Base-by-base conservation (phyloP, 1,284 basidiomycete species). In the Golubevia sp. region DNA sequence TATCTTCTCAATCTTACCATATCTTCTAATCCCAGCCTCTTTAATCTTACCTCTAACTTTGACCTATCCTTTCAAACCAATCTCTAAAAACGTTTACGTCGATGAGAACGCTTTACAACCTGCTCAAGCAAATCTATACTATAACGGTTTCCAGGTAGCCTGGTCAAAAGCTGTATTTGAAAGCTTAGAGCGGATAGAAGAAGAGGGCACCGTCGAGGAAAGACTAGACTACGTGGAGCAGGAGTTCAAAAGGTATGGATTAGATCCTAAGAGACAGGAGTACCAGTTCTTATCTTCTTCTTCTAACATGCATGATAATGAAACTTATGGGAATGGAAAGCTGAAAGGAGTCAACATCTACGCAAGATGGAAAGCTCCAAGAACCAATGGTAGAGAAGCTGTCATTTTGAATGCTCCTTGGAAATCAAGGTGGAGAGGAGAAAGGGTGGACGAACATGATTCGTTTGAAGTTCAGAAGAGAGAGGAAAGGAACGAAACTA, bases 351-450 rank as follows among this genome's bases (percentile, higher is more conserved):
- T 86, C 6, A 97, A 97, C 76, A 88, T 90, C 4, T 98, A 94
- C 76, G 92, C 91, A 8, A 86, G 93, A 25, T 86, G 93, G 52
- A 87, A 88, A 5, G 91, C 95, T 2, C 94, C 96, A 1, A 89
- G 96, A 20, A 88, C 91, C 2, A 90, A 94, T 26, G 95, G 94
- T 1, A 90, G 90, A 1, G 96, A 99, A 84, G 92, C 94, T 1
- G 91, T 97, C 73, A 88, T 98, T 21, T 87, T 98, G 49, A 90
- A 91, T 64, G 94, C 95, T 1, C 92, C 93, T 11, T 96, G 93
- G 93, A 74, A 89, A 2, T 94, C 92, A 71, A 34, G 30, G 11
- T 34, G 30, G 30, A 34, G 5, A 34, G 30, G 30, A 5, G 30
- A 11, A 5, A 5, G 4, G 30, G 11, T 11, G 4, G 30, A 34